Base-by-base conservation (phyloP, 148 eudicot species). In the Vaccinium corymbosum region DNA sequence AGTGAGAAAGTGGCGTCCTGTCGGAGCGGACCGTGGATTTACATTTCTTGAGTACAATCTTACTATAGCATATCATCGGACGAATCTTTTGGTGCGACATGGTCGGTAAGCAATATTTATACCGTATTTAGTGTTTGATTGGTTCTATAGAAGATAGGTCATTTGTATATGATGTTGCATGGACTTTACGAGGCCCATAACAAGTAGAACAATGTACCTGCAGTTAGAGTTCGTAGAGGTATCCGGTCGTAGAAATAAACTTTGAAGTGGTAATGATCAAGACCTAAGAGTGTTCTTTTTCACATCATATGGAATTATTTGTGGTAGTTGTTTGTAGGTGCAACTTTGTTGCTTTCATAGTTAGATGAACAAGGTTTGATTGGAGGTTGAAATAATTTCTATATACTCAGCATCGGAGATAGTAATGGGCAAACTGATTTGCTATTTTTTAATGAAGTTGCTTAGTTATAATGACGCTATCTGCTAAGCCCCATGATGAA, bases 1-100 rank as follows among this genome's bases (percentile, higher is more conserved):
- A 85, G 94, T 94, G 85, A 94, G 88, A 75, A 95, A 95, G 95
- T 97, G 99, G 99, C 99, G 94, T 57, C 99, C 99, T 70, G 95
- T 89, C 70, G 93, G 97, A 80, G 98, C 99, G 83, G 99, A 94
- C 70, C 97, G 98, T 51, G 97, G 95, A 8, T 97, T 92, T 85
- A 97, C 99, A 46, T 97, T 97, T 91, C 89, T 94, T 82, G 85
- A 89, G 82, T 93, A 97, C 84, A 97, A 97, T 89, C 93, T 97
- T 74, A 97, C 99, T 25, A 89, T 97, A 80, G 91, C 95, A 6
- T 94, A 97, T 90, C 99, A 97, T 80, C 93, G 99, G 64, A 92
- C 98, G 22, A 94, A 94, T 89, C 89, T 97, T 76, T 91, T 97
- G 90, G 98, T 93, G 80, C 92, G 94, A 81, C 93, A 93, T 89